Conservation (phyloP, 805 yeast genomes). For the Pachysolen tannophilus region DNA sequence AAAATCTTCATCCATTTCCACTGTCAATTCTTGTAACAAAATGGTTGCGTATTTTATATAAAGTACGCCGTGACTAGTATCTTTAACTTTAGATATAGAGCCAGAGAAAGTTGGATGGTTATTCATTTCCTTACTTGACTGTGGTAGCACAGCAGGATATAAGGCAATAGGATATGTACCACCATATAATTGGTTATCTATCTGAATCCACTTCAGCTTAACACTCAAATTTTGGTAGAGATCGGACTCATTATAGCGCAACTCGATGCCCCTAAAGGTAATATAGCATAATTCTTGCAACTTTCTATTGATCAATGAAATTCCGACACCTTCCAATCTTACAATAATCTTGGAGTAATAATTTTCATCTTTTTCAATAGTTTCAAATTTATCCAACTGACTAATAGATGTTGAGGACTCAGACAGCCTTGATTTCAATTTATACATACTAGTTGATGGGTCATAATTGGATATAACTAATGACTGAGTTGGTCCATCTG, state of each 20-base stretch:
- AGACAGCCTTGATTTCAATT: slow-evolving; percentile 29
- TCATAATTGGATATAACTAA: slow-evolving; percentile 79
- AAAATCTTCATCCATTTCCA: slow-evolving; percentile 93
- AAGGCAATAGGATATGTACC: slow-evolving; percentile 81
- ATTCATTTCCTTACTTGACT: slow-evolving; percentile 73
- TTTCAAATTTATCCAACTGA: slow-evolving; percentile 45
- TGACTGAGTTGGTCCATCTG: slow-evolving; percentile 93
- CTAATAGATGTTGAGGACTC: slow-evolving; percentile 22
- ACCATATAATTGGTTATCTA: slow-evolving; percentile 87
- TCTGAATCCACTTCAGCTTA: slow-evolving; percentile 89
- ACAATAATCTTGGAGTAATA: slow-evolving; percentile 46
- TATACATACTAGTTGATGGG: slow-evolving; percentile 68
- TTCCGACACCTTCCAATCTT: slow-evolving; percentile 76
- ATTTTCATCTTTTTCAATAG: slow-evolving; percentile 44
- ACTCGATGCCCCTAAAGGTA: slow-evolving; percentile 74
- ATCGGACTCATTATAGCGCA: slow-evolving; percentile 77
- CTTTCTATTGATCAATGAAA: slow-evolving; percentile 70
- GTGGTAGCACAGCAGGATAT: slow-evolving; percentile 87
- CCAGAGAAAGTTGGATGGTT: slow-evolving; percentile 89
- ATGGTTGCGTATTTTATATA: slow-evolving; percentile 89
- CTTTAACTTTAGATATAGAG: slow-evolving; percentile 76
- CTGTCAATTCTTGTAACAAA: slow-evolving; percentile 80
- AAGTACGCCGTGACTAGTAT: slow-evolving; percentile 82
- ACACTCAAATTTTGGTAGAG: slow-evolving; percentile 71
- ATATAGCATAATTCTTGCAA: slow-evolving; percentile 75